phyloP scores from a whole-genome alignment of 2,329 filamentous ascomycete genomes.

The Arthroderma sp. region DNA sequence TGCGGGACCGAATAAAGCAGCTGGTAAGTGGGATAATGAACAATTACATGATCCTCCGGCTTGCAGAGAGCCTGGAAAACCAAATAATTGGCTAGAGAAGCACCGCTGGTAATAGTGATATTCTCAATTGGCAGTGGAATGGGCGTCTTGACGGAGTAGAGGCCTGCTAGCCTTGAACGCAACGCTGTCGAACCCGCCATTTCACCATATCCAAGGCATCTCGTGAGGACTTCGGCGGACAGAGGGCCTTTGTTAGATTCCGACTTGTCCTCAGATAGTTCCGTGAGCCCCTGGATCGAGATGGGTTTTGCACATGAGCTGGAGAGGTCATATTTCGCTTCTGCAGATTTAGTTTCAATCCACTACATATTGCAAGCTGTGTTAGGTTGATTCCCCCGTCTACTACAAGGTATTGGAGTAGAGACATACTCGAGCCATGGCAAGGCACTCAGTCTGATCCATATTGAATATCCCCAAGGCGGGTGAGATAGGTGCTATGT shows the following conservation, averaged over 20 bases:
- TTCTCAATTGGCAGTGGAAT: constrained; percentile 45
- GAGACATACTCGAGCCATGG: constrained; percentile 4
- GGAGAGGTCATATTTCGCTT: constrained; percentile 45
- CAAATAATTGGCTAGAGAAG: constrained; percentile 77
- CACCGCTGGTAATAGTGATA: constrained; percentile 65
- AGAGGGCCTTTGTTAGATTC: constrained; percentile 14
- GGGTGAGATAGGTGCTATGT: too few species aligned
- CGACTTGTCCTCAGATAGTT: constrained; percentile 42
- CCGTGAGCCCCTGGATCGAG: constrained; percentile 42
- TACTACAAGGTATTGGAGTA: neutral
- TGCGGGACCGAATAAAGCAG: constrained; percentile 66
- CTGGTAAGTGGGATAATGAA: constrained; percentile 77
- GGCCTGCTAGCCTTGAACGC: constrained; percentile 50
- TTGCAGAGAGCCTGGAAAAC: constrained; percentile 59
- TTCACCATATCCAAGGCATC: constrained; percentile 57
- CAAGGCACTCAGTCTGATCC: constrained; percentile 4
- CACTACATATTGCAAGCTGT: constrained; percentile 26
- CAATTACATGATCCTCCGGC: constrained; percentile 70
- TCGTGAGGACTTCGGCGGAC: constrained; percentile 38
- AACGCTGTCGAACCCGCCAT: constrained; percentile 57
- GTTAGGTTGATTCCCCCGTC: neutral
- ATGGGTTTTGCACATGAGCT: constrained; percentile 47
- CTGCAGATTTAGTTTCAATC: constrained; percentile 45
- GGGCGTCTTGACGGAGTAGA: constrained; percentile 48
- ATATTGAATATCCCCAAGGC: neutral